phyloP scores from a whole-genome alignment of 805 yeast species.

The Candida mattraensis region DNA sequence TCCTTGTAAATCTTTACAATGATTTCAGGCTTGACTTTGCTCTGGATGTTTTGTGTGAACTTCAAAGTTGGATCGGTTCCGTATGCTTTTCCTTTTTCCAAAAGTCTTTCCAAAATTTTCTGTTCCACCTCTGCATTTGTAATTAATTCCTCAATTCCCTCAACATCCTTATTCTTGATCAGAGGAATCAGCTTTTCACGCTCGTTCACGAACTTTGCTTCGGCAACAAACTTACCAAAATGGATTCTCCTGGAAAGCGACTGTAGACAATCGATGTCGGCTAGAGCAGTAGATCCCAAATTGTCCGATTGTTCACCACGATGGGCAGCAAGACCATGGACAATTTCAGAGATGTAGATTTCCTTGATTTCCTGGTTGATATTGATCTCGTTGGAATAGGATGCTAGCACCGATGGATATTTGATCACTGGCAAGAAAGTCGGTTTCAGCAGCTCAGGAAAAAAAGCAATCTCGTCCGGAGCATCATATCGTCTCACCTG shows the following conservation, averaged over 20 bases:
- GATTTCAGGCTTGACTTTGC: slow-evolving; percentile 78
- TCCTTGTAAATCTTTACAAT: slow-evolving; percentile 84
- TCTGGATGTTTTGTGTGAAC: slow-evolving; percentile 63
- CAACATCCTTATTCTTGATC: slow-evolving; percentile 63
- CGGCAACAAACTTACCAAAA: slow-evolving; percentile 97
- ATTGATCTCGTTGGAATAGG: slow-evolving; percentile 70
- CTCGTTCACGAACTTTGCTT: slow-evolving; percentile 80
- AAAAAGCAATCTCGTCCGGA: slow-evolving; percentile 92
- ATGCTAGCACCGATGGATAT: slow-evolving; percentile 78
- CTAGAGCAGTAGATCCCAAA: slow-evolving; percentile 78
- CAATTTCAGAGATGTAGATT: slow-evolving; percentile 69
- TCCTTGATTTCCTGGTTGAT: slow-evolving; percentile 68
- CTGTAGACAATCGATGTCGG: slow-evolving; percentile 87
- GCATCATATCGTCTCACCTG: slow-evolving; percentile 89
- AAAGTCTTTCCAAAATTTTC: slow-evolving; percentile 74
- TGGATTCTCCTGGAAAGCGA: slow-evolving; percentile 90
- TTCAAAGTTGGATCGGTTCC: slow-evolving; percentile 85
- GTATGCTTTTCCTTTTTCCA: slow-evolving; percentile 79
- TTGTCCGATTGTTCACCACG: slow-evolving; percentile 80
- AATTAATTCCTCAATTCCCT: slow-evolving; percentile 76
- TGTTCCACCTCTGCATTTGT: slow-evolving; percentile 87
- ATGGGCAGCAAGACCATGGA: slow-evolving; percentile 68
- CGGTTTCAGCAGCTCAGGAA: slow-evolving; percentile 62
- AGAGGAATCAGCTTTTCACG: slow-evolving; percentile 59
- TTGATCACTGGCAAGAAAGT: slow-evolving; percentile 76